Evolutionary conservation across 2,329 filamentous ascomycete species (phyloP), one percentile per base, ranked within the genome.

Genomic region (Sporothrix pallida): DNA sequence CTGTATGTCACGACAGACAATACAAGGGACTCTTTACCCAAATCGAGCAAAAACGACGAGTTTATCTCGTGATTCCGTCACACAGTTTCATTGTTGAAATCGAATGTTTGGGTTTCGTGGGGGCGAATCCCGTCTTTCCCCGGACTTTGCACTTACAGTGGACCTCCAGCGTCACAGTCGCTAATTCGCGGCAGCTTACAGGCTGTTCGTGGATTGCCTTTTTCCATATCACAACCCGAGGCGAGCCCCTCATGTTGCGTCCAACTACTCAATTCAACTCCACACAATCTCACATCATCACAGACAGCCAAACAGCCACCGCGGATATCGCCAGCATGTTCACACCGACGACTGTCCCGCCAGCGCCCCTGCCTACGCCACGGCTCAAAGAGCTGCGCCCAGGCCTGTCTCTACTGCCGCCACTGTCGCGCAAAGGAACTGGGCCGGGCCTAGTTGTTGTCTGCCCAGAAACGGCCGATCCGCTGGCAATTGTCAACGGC

Each of bases 401-500:
- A 2, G 60, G 60, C 17, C 37, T 63, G 15, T n/a, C 42, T 3
- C 17, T 65, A n/a, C 60, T 65, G n/a, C 60, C n/a, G 10, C 37
- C 60, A 10, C 9, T 65, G 2, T 65, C 60, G 10, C 60, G 60
- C n/a, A 12, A 7, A 6, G 60, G 60, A 1, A 46, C 37, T 1
- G 60, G 60, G 46, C 60, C 60, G 1, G 60, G 74, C 0, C 68
- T 75, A 0, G 26, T 75, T 3, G 60, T 75, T 6, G 52, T 75
- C 0, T 71, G 67, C 10, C 69, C 69, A 12, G 50, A 72, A 1
- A 67, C 72, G 4, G 3, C 74, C 1, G 65, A 75, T 8, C 15
- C 62, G 17, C 52, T 73, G 7, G 69, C 68, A 7, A 74, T 75
- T 50, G n/a, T 26, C 6, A 52, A 74, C 23, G 74, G 74, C 13